phyloP scores from a whole-genome alignment of 345 rosid species.

The Trapa incisa region DNA sequence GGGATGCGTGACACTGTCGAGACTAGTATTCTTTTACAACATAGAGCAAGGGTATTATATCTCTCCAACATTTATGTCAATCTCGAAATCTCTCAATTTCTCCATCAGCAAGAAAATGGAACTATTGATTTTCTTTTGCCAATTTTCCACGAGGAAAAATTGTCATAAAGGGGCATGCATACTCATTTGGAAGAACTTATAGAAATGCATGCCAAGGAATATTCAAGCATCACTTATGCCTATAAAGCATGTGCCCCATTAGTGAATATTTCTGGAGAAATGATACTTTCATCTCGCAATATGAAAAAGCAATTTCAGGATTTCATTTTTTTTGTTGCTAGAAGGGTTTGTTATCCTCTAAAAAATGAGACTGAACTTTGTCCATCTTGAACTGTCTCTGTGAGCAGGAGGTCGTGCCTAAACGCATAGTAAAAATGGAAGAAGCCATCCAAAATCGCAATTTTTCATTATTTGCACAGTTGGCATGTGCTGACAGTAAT shows the following conservation, averaged over 20 bases:
- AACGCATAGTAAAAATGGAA: conserved; percentile 65
- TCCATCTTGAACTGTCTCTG: not conserved
- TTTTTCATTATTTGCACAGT: conserved; percentile 63
- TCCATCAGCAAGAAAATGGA: not conserved
- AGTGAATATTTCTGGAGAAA: not conserved
- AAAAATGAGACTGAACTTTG: no score
- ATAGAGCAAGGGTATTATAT: conserved; percentile 58
- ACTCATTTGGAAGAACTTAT: no score
- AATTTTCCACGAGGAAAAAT: no score
- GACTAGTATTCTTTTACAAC: conserved; percentile 83
- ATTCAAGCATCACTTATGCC: no score
- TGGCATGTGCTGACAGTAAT: conserved; percentile 81
- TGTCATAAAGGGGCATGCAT: no score
- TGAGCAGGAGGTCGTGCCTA: conserved; percentile 67
- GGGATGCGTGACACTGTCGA: conserved; percentile 93
- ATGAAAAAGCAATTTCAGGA: no score
- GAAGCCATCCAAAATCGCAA: conserved; percentile 60
- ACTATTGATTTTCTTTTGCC: not conserved
- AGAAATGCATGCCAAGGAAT: no score
- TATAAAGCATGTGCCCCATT: not conserved
- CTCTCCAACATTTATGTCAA: conserved; percentile 1
- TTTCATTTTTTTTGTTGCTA: no score
- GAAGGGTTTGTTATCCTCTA: no score
- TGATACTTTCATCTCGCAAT: not conserved
- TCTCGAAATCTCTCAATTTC: not conserved